These are phyloP conservation scores for Trametes maxima DNA, from an alignment of 768 basidiomycete species.

Conservation along the genomic window DNA sequence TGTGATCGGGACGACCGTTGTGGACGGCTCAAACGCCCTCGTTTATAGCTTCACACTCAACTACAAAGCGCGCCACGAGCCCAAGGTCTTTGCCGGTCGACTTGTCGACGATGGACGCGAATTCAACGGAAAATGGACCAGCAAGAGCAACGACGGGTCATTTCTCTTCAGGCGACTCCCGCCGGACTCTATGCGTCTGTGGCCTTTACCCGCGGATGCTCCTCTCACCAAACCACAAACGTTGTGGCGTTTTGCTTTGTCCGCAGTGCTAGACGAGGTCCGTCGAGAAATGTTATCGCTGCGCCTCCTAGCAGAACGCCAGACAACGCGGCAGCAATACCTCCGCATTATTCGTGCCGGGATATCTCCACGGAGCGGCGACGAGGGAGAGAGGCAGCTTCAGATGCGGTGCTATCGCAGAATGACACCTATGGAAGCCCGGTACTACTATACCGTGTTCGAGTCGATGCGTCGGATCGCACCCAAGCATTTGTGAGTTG, in stretches of 20 bases:
- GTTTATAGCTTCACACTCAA: conserved; percentile 24
- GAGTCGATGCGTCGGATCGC: conserved; percentile 10
- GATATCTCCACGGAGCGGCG: neutral
- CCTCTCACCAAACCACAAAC: conserved; percentile 27
- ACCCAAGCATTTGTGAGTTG: conserved; percentile 16
- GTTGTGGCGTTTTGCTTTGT: conserved; percentile 37
- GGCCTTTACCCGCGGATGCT: conserved; percentile 30
- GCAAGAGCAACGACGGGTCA: conserved; percentile 20
- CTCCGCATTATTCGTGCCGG: conserved; percentile 6
- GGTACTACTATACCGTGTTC: conserved; percentile 12
- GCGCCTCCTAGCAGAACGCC: conserved; percentile 1
- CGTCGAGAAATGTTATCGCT: conserved; percentile 29
- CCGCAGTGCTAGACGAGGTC: conserved; percentile 28
- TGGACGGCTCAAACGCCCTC: neutral
- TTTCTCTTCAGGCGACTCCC: conserved; percentile 35
- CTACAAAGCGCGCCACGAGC: conserved; percentile 30
- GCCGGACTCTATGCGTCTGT: conserved; percentile 33
- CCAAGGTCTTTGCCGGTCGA: conserved; percentile 28
- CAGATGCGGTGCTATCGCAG: conserved; percentile 7
- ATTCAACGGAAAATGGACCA: conserved; percentile 31
- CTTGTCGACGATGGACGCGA: conserved; percentile 25
- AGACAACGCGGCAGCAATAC: conserved; percentile 5
- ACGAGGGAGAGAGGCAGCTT: neutral
- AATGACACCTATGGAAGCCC: conserved; percentile 16
- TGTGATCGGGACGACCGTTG: conserved; percentile 14